A percentile compares a stretch with the other conserved stretches of the same genome.
Evolutionary conservation across 2,329 filamentous ascomycete species (phyloP).

Genomic region (Aphanocladium album): DNA sequence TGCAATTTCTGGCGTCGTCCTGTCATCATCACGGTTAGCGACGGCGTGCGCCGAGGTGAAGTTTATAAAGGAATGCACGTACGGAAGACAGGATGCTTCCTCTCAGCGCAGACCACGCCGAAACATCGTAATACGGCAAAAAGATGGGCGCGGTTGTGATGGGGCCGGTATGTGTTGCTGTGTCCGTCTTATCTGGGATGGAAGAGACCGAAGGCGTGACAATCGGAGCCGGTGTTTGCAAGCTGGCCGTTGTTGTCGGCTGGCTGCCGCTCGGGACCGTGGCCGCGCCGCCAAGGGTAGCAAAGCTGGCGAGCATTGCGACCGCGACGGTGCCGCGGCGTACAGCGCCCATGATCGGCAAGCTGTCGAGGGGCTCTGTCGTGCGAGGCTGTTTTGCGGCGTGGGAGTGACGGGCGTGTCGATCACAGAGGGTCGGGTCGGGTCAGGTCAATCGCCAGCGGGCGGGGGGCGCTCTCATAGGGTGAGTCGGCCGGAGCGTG

Average conservation of each 20-base stretch:
- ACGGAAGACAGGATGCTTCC: slow-evolving; percentile 43
- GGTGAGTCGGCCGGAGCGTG: not conserved
- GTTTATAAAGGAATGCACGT: slow-evolving; percentile 16
- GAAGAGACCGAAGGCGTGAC: slow-evolving; percentile 17
- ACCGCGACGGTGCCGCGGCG: not conserved
- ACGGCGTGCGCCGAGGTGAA: not conserved
- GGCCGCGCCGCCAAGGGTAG: not conserved
- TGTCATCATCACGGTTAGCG: slow-evolving; percentile 17
- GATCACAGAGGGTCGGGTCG: not conserved
- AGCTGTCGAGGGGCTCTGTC: not conserved
- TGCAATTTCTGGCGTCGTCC: slow-evolving; percentile 32
- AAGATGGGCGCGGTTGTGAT: slow-evolving; percentile 40
- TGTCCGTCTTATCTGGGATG: slow-evolving; percentile 2
- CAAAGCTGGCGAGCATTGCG: not conserved
- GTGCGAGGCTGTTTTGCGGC: not conserved
- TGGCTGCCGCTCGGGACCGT: not conserved
- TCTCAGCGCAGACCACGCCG: slow-evolving; percentile 40
- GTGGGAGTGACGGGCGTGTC: slow-evolving; percentile 2
- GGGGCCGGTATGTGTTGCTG: slow-evolving; percentile 17
- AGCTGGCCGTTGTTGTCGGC: slow-evolving; percentile 13
- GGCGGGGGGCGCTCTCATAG: not conserved
- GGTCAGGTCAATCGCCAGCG: not conserved
- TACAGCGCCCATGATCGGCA: slow-evolving; percentile 2
- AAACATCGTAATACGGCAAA: slow-evolving; percentile 37
- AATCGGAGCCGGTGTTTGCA: slow-evolving; percentile 4